Evolutionary conservation across 257 asterid species (phyloP).

Genomic region (Orobanche coerulescens): DNA sequence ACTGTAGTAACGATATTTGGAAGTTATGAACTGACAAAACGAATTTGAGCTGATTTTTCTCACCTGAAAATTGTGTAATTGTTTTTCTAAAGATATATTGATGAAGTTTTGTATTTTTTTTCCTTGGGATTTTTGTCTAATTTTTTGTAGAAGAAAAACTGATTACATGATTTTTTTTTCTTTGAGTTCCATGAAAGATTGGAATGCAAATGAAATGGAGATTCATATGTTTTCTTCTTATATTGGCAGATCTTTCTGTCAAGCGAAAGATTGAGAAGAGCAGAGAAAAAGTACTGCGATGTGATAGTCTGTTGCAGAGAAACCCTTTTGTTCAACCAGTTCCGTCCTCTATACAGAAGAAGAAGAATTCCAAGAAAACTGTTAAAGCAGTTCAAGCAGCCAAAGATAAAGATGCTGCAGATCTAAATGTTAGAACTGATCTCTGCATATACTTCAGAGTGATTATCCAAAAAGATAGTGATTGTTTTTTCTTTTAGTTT

Average conservation of each 20-base stretch:
- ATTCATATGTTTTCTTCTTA: not conserved
- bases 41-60: not conserved
- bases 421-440: slow-evolving; percentile 35
- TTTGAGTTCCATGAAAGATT: too few relatives aligned
- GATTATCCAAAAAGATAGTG: not conserved
- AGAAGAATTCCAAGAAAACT: slow-evolving; percentile 52
- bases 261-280: slow-evolving; percentile 81
- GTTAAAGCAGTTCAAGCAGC: slow-evolving; percentile 31
- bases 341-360: slow-evolving; percentile 66
- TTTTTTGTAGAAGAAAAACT: not conserved
- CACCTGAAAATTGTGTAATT: not conserved
- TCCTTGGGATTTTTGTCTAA: not conserved
- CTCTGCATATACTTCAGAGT: not conserved
- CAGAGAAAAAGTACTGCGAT: slow-evolving; percentile 62
- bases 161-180: not conserved
- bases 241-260: slow-evolving; percentile 60
- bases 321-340: slow-evolving; percentile 67
- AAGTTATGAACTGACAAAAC: not conserved
- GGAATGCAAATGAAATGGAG: slow-evolving; percentile 1
- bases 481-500: not conserved
- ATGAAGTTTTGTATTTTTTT: not conserved
- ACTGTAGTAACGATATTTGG: not conserved
- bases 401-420: slow-evolving; percentile 25
- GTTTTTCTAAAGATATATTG: not conserved
- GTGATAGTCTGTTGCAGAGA: slow-evolving; percentile 70